phyloP scores from a whole-genome alignment of 2,329 filamentous ascomycete genomes.

The Aspergillus felis region DNA sequence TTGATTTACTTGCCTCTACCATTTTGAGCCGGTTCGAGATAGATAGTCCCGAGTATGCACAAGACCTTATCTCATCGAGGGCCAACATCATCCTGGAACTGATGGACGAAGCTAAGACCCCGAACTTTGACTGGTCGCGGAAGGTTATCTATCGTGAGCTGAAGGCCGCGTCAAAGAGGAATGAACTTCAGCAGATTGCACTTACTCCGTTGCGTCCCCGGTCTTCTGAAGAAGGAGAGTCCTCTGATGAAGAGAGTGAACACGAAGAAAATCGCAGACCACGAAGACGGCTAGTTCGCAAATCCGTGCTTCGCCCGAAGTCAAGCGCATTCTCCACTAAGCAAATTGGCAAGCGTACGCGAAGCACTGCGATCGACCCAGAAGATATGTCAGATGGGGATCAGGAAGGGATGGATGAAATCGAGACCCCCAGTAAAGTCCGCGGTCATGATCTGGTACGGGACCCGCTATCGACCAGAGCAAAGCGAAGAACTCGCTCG shows the following conservation, averaged over 20 bases:
- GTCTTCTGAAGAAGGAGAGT: slow-evolving; percentile 21
- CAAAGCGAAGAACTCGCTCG: slow-evolving; percentile 27
- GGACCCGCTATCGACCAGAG: slow-evolving; percentile 27
- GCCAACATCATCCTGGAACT: slow-evolving; percentile 30
- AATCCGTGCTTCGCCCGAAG: slow-evolving; percentile 45
- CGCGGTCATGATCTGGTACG: slow-evolving; percentile 32
- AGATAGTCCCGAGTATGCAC: slow-evolving; percentile 32
- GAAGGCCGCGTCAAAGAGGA: slow-evolving; percentile 30
- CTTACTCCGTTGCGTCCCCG: slow-evolving; percentile 34
- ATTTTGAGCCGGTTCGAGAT: slow-evolving; percentile 34
- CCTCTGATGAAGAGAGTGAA: slow-evolving; percentile 30
- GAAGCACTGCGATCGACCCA: slow-evolving; percentile 24
- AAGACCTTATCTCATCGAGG: slow-evolving; percentile 32
- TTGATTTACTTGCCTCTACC: slow-evolving; percentile 30
- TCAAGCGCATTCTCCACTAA: slow-evolving; percentile 36
- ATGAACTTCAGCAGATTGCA: slow-evolving; percentile 22
- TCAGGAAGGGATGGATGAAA: slow-evolving; percentile 25
- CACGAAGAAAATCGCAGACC: slow-evolving; percentile 20
- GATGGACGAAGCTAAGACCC: slow-evolving; percentile 35
- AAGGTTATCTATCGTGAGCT: slow-evolving; percentile 41
- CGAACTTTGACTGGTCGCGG: slow-evolving; percentile 37
- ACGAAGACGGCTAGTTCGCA: slow-evolving; percentile 31
- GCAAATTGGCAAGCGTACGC: slow-evolving; percentile 40
- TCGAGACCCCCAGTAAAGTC: slow-evolving; percentile 33
- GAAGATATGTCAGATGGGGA: slow-evolving; percentile 27